Conservation (phyloP, 2,329 filamentous ascomycete genomes). For the Paracorniculantispora psalliotae region DNA sequence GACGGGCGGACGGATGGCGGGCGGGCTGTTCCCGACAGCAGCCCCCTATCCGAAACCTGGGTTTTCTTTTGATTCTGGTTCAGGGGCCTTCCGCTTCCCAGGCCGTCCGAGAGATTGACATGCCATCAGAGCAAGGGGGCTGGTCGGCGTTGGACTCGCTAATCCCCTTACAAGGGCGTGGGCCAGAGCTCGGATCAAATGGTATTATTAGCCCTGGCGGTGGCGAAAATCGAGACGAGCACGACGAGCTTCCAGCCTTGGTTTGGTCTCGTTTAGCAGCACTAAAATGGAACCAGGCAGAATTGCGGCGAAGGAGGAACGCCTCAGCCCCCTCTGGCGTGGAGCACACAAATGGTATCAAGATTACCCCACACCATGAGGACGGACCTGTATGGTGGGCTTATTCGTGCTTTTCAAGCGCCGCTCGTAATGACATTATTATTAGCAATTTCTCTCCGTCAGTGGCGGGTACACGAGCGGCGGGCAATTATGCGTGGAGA, state of each 20-base stretch:
- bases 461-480: neutral
- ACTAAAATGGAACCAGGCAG: neutral
- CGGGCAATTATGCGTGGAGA: neutral
- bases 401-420: neutral
- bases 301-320: neutral
- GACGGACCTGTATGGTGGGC: neutral
- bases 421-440: constrained; percentile 2
- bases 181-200: neutral
- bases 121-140: neutral
- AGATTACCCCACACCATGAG: constrained; percentile 7
- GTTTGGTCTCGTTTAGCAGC: neutral
- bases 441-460: constrained; percentile 10
- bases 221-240: neutral
- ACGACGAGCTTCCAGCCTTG: neutral
- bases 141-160: neutral
- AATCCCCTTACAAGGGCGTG: neutral
- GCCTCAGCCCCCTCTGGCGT: neutral
- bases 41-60: constrained; percentile 1
- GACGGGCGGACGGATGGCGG: neutral
- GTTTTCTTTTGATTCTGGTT: neutral
- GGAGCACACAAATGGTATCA: neutral
- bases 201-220: neutral
- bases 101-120: neutral
- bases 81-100: neutral
- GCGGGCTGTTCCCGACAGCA: neutral